Evolutionary conservation across 805 yeast genomes (phyloP), one percentile per base, ranked within the genome.

Genomic region (Yarrowia yakushimensis): DNA sequence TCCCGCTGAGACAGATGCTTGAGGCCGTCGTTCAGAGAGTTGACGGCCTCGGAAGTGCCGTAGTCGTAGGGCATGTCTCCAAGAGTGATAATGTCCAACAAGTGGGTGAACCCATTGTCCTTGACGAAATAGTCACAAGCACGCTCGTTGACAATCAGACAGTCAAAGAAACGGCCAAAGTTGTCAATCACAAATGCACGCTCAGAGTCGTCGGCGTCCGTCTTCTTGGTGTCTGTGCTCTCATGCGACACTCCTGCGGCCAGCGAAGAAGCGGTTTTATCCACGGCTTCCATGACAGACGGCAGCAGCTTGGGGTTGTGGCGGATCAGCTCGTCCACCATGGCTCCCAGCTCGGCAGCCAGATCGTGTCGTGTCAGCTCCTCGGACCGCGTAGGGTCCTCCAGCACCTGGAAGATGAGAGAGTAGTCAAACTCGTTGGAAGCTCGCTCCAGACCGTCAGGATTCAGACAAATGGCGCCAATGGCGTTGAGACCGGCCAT

Each of bases 381-480:
- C 48, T 55, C 61, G 12, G 48, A 37, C 15, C 61, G 48, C 3
- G 36, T 39, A 13, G 46, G 61, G 61, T 55, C 48, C 22, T 39
- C 46, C 30, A 55, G 27, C 48, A 55, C 61, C 30, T 28, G 18
- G 48, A 55, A 55, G 20, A 55, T 30, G 13, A 55, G 22, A n/a
- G 28, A 12, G 30, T 55, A 55, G 23, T 55, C 61, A 31, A 55
- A 55, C 23, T 55, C 48, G 20, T 18, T 4, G 2, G 37, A 10
- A 4, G 61, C 61, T 28, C 61, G 79, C 34, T 79, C 72, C 63
- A 89, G 71, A 0, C 97, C 98, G 10, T 83, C 86, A 55, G 79
- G 81, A 67, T 88, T 91, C 69, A 92, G 79, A 41, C 93, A 85
- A 31, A 92, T 77, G 0, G 98, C 97, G 13, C 94, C 94, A 45